Base-by-base conservation (phyloP, 306 rosid species). In the Trichosanthes truncata region DNA sequence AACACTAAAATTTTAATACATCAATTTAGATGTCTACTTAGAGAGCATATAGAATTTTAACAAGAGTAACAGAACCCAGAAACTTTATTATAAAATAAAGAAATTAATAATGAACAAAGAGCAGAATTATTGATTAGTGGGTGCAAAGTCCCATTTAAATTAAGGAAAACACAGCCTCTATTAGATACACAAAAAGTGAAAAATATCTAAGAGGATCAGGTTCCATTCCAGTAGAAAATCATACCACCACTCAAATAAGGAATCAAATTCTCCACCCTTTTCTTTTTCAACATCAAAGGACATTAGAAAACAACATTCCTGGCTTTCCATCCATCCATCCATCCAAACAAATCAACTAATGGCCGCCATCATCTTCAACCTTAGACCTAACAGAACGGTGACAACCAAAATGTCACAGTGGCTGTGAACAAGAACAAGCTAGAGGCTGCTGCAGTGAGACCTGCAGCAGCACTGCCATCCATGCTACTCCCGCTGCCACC, bases 211-310 rank as follows among this genome's bases (percentile, higher is more conserved):
- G 80, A 74, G 69, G 82, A 81, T 81, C 49, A 89, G 82, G 84
- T 83, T 85, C 92, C 88, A 78, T 78, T 80, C 56, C 61, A 85
- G 79, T 81, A 78, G 53, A 81, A 81, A 80, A 65, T 82, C 86
- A 79, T 88, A 83, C 84, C 89, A 72, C 88, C 90, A 83, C 85
- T 78, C 53, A 83, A 83, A 80, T 78, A 87, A 82, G 87, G 95
- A 89, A 90, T 82, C 71, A 56, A 43, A 56, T 55, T 77, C 68
- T 61, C 55, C 56, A 13, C 49, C 65, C 35, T 45, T 53, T 51
- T 45, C 48, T 74, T 21, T 55, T 53, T 75, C 60, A 36, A 73
- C 41, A 73, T 26, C 77, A 45, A 73, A 74, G 43, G 26, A 74
- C 60, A 48, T 46, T 48, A 74, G 61, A 46, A 72, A 72, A 72